phyloP scores from a whole-genome alignment of 805 yeast species.

The Starmerella etchellsii region DNA sequence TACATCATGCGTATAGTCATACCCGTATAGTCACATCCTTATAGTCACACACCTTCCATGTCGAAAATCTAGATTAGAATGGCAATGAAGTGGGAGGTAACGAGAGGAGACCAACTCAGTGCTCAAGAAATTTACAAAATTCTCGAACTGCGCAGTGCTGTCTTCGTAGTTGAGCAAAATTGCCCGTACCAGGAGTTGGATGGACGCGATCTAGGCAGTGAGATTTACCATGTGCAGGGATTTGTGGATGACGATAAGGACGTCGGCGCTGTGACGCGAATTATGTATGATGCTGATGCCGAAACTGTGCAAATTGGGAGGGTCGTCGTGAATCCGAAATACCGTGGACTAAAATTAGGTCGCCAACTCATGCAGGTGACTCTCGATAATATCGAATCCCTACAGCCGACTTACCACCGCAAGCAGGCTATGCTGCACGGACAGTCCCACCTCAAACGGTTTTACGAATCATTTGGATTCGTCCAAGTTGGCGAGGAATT shows the following conservation, averaged over 20 bases:
- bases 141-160: conserved; percentile 16
- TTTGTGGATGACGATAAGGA: conserved; percentile 2
- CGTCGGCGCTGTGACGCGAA: conserved; percentile 9
- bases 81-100: conserved; percentile 7
- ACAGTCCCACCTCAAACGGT: conserved; percentile 16
- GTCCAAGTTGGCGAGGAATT: conserved; percentile 12
- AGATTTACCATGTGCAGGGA: conserved; percentile 13
- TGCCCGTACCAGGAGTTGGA: conserved; percentile 20
- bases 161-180: conserved; percentile 21
- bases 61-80: no score
- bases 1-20: no score
- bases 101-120: conserved; percentile 10
- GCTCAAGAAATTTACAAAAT: conserved; percentile 12
- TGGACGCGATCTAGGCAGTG: conserved; percentile 14
- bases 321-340: conserved; percentile 11
- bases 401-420: conserved; percentile 1
- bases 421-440: conserved; percentile 15
- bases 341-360: conserved; percentile 17
- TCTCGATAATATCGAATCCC: conserved; percentile 1
- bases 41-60: no score
- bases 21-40: no score
- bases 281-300: conserved; percentile 6
- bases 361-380: conserved; percentile 7
- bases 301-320: conserved; percentile 16
- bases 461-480: conserved; percentile 19